Evolutionary conservation across 1,139 yeast species (phyloP).

Genomic region (Casaregolazyma lundiana): DNA sequence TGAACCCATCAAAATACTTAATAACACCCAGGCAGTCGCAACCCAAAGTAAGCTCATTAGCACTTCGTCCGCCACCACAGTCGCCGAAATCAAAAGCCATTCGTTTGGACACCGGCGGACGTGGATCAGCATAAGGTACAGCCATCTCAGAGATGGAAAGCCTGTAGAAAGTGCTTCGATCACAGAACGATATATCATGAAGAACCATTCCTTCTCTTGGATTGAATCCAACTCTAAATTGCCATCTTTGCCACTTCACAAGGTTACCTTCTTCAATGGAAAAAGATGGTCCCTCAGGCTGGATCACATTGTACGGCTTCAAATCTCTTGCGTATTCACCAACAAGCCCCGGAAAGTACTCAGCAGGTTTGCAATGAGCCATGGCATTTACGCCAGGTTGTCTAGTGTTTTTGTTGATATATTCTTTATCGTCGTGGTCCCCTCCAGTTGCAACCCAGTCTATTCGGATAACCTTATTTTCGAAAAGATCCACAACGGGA

Average conservation of each 20-base stretch:
- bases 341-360: slow-evolving; percentile 46
- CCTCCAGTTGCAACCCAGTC: slow-evolving; percentile 64
- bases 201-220: slow-evolving; percentile 82
- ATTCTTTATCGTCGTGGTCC: slow-evolving; percentile 49
- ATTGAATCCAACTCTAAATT: slow-evolving; percentile 68
- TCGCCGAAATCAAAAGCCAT: slow-evolving; percentile 93
- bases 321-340: slow-evolving; percentile 42
- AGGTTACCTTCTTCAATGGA: slow-evolving; percentile 57
- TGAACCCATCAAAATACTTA: slow-evolving; percentile 67
- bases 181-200: slow-evolving; percentile 74
- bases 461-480: slow-evolving; percentile 64
- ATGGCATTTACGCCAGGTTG: slow-evolving; percentile 59
- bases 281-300: slow-evolving; percentile 87
- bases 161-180: slow-evolving; percentile 76
- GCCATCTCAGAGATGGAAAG: slow-evolving; percentile 83
- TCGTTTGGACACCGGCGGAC: slow-evolving; percentile 86
- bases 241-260: slow-evolving; percentile 87
- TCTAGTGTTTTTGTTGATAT: slow-evolving; percentile 36
- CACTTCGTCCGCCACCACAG: slow-evolving; percentile 80
- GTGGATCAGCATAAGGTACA: slow-evolving; percentile 87
- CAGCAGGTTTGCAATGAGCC: slow-evolving; percentile 63
- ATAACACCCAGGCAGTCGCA: slow-evolving; percentile 90
- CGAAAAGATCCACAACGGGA: slow-evolving; percentile 69
- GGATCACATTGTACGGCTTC: slow-evolving; percentile 70
- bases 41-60: slow-evolving; percentile 70